phyloP scores from a whole-genome alignment of 2,329 filamentous ascomycete genomes.

The Aspergillus ibericus region DNA sequence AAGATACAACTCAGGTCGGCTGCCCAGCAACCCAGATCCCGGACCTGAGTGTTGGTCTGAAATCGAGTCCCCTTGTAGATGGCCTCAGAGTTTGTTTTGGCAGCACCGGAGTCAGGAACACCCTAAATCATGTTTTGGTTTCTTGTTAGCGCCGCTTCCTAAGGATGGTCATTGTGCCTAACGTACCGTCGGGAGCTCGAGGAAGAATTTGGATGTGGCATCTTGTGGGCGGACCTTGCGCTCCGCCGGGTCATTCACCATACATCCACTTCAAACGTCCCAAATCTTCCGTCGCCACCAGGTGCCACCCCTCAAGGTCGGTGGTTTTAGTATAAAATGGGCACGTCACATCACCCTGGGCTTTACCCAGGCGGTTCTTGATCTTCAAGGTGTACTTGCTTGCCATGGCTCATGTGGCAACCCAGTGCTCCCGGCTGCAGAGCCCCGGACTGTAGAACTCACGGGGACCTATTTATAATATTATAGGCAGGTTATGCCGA shows the following conservation, averaged over 20 bases:
- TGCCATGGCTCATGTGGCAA: neutral
- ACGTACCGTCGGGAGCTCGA: neutral
- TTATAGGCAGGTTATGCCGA: neutral
- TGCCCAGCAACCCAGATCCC: slow-evolving; percentile 5
- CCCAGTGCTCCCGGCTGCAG: neutral
- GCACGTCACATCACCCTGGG: neutral
- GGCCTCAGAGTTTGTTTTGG: neutral
- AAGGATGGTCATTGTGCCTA: no score
- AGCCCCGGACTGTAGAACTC: no score
- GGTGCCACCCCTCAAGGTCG: neutral
- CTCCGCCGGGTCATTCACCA: neutral
- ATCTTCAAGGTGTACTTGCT: neutral
- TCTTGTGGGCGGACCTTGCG: neutral
- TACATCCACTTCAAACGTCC: slow-evolving; percentile 5
- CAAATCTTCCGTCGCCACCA: neutral
- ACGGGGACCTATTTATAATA: neutral
- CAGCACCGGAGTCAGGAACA: neutral
- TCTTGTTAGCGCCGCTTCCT: neutral
- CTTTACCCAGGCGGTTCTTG: neutral
- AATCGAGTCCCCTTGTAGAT: neutral
- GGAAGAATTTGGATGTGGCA: neutral
- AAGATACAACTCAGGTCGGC: slow-evolving; percentile 10
- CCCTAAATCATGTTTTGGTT: no score
- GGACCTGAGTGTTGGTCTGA: neutral
- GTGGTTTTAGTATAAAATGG: neutral